Evolutionary conservation across 495 filamentous ascomycete species (phyloP).

Genomic region (Penicillium steckii): DNA sequence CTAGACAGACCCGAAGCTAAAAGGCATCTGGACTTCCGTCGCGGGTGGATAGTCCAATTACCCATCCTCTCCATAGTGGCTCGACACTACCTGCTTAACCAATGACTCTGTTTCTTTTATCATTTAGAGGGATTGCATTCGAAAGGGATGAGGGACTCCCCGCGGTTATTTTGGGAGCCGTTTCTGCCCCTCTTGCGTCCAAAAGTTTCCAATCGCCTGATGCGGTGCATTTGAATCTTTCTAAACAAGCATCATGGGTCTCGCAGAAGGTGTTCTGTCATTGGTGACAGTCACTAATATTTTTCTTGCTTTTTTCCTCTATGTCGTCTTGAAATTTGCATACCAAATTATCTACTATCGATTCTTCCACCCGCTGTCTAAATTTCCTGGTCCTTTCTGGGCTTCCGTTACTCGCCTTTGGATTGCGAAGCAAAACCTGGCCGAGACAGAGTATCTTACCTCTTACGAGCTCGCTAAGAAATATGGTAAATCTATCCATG

Average conservation of each 20-base stretch:
- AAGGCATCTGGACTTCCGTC: background rate
- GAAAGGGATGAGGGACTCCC: background rate
- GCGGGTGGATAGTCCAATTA: background rate
- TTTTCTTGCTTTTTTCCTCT: slow-evolving; percentile 22
- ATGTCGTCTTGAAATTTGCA: slow-evolving; percentile 25
- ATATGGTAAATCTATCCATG: slow-evolving; percentile 40
- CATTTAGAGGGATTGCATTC: background rate
- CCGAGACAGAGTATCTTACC: slow-evolving; percentile 39
- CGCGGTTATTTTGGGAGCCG: background rate
- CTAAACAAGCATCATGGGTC: slow-evolving; percentile 26
- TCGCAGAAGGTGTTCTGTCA: slow-evolving; percentile 28
- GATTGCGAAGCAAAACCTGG: slow-evolving; percentile 47
- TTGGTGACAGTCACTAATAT: slow-evolving; percentile 32
- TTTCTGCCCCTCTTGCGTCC: background rate
- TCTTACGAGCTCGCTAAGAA: slow-evolving; percentile 43
- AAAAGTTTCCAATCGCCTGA: slow-evolving; percentile 3
- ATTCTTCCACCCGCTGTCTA: slow-evolving; percentile 50
- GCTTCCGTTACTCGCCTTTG: slow-evolving; percentile 50
- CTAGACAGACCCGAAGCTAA: background rate
- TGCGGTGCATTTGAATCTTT: slow-evolving; percentile 6
- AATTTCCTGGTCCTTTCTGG: slow-evolving; percentile 56
- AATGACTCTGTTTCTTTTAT: slow-evolving; percentile 14
- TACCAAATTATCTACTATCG: slow-evolving; percentile 48
- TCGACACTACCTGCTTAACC: background rate
- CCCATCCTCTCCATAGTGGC: background rate